Base-by-base conservation (phyloP, 441 rosid species). In the Sinapis alba region DNA sequence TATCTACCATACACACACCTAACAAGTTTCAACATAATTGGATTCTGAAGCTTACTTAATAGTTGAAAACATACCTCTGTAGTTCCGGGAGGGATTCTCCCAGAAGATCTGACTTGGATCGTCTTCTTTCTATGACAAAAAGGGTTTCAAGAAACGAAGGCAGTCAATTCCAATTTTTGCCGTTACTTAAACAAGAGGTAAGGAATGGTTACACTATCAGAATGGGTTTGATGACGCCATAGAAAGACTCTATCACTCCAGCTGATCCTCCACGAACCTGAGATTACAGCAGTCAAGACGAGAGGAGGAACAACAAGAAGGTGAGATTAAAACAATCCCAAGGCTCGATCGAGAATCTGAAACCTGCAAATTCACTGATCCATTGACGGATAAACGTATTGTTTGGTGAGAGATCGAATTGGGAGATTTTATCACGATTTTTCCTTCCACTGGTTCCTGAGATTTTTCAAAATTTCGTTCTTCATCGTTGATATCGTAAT, bases 181-280 rank as follows among this genome's bases (percentile, higher is more conserved):
- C n/a, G n/a, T n/a, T n/a, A n/a, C n/a, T 41, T 41, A n/a, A 30
- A 10, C 64, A 28, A 57, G 56, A 72, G 62, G 21, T 36, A 41
- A 59, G 21, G 27, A n/a, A 61, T 47, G 76, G 84, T 69, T 79
- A 94, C 97, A 92, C 72, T n/a, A 94, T 86, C 5, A 58, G 56
- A 68, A 90, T 88, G 12, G 97, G 98, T 78, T 88, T 92, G 76
- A 94, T 79, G 54, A 84, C 95, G 26, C 95, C 95, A 73, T 90
- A 91, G 9, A 92, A 69, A 1, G 97, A 86, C 81, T 94, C 97
- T 34, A 92, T 82, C 30, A 94, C 89, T 24, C 97, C 97, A 4
- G 97, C 97, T 30, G 98, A 83, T 69, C 97, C 97, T 84, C 98
- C 91, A 27, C 94, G 90, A 75, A 90, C 86, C 97, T 91, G 63